phyloP scores from a whole-genome alignment of 106 monocot species.

The Platanthera zijinensis region DNA sequence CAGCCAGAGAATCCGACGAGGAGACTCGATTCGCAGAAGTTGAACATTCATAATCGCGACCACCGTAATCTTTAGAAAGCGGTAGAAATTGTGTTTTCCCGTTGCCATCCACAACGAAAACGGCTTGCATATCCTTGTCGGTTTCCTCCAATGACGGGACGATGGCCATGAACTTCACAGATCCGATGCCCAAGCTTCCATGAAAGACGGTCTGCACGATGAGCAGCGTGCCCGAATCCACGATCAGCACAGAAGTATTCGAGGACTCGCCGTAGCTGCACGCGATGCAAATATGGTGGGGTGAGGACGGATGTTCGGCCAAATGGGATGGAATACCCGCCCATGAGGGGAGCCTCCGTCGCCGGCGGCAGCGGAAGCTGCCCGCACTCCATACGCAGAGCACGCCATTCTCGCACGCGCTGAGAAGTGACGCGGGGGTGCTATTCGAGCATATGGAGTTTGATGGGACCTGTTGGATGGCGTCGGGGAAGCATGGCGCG shows the following conservation, averaged over 20 bases:
- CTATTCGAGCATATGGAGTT: conserved; percentile 7
- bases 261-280: conserved; percentile 21
- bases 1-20: conserved; percentile 13
- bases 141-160: conserved; percentile 12
- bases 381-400: conserved; percentile 60
- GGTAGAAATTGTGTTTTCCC: conserved; percentile 40
- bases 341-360: conserved; percentile 66
- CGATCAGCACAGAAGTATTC: conserved; percentile 38
- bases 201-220: conserved; percentile 50
- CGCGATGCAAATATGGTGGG: conserved; percentile 35
- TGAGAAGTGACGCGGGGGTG: conserved; percentile 27
- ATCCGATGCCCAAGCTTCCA: conserved; percentile 30
- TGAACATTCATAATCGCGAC: conserved; percentile 16
- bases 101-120: conserved; percentile 35
- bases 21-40: conserved; percentile 10
- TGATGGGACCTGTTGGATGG: not conserved
- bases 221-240: conserved; percentile 51
- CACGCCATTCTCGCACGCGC: conserved; percentile 57
- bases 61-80: conserved; percentile 26
- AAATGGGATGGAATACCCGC: conserved; percentile 35
- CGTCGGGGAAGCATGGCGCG: conserved; percentile 19
- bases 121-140: conserved; percentile 15
- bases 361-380: conserved; percentile 50
- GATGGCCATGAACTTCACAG: conserved; percentile 27
- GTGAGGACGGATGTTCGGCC: conserved; percentile 22